Percentiles rank a stretch among this genome's conserved stretches.
These are phyloP conservation scores for Proliferodiscus dingleyae DNA, from an alignment of 2,329 filamentous ascomycete genomes.

Conservation along the genomic window DNA sequence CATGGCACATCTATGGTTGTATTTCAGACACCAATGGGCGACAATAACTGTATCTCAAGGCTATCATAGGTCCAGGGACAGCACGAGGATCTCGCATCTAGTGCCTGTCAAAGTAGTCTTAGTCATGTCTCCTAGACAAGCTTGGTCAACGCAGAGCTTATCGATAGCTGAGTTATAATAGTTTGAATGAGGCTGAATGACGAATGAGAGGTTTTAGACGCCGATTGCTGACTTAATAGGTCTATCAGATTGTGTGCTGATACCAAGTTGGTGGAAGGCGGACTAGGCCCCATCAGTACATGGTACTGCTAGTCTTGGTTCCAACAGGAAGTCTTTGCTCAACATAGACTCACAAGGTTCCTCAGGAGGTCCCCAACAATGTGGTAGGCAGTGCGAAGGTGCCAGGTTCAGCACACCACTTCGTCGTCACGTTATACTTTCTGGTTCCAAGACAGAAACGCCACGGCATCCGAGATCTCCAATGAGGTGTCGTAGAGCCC, in stretches of 20 bases:
- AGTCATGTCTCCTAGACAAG: background rate
- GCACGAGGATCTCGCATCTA: conserved; percentile 4
- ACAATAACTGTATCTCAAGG: conserved; percentile 12
- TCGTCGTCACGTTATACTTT: conserved; percentile 28
- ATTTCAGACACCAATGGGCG: conserved; percentile 19
- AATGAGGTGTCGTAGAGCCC: conserved; percentile 24
- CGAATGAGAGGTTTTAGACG: conserved; percentile 17
- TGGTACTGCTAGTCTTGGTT: background rate
- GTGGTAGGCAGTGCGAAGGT: background rate
- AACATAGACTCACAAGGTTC: background rate
- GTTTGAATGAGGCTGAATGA: conserved; percentile 1
- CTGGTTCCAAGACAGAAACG: conserved; percentile 18
- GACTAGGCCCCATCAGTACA: conserved; percentile 6
- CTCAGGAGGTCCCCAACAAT: conserved; percentile 1
- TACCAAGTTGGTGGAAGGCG: conserved; percentile 7
- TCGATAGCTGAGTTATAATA: background rate
- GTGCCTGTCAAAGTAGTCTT: conserved; percentile 5
- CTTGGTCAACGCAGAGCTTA: background rate
- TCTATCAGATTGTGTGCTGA: conserved; percentile 22
- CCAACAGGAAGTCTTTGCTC: background rate
- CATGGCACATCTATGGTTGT: conserved; percentile 3
- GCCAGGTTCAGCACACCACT: conserved; percentile 23
- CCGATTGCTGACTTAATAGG: conserved; percentile 19
- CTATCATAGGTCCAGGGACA: conserved; percentile 20
- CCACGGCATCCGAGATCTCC: conserved; percentile 11